Percentiles rank a stretch among this genome's conserved stretches.
Evolutionary conservation across 352 stramenopile species (phyloP).

Genomic region (Blastocystis sp.): DNA sequence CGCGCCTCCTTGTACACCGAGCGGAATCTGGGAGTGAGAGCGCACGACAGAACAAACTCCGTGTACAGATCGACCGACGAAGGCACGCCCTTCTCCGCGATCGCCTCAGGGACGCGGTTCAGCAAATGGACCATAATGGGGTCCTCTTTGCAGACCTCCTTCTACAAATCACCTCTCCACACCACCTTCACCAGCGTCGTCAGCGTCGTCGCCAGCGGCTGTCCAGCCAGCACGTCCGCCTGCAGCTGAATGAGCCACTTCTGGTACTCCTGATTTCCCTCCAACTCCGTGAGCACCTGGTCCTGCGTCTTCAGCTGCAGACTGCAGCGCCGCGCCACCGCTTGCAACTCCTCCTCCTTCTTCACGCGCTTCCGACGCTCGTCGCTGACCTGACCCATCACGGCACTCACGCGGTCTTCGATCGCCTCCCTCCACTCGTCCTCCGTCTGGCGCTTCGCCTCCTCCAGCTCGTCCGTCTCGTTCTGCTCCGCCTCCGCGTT

Average conservation of each 20-base stretch:
- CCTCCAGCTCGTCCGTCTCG: neutral
- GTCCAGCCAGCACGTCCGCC: neutral
- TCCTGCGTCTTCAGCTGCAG: neutral
- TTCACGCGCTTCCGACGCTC: neutral
- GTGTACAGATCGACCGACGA: constrained; percentile 27
- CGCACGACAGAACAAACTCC: neutral
- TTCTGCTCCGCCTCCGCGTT: neutral
- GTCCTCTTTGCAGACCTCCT: constrained; percentile 5
- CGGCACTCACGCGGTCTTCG: neutral
- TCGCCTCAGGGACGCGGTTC: neutral
- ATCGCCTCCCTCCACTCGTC: neutral
- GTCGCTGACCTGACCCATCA: neutral
- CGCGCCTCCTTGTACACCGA: constrained; percentile 10
- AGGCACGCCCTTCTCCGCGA: neutral
- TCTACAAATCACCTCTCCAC: neutral
- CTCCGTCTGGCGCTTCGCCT: neutral
- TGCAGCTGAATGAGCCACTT: constrained; percentile 47
- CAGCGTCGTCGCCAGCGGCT: neutral
- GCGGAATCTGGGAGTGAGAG: constrained; percentile 22
- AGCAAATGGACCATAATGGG: constrained; percentile 51
- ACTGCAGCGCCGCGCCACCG: neutral
- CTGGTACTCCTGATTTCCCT: constrained; percentile 42
- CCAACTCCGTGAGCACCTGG: constrained; percentile 8
- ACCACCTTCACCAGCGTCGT: neutral
- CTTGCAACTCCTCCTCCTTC: neutral